Evolutionary conservation across 23 red algal genomes (phyloP).

Genomic region (Chondrus crispus): DNA sequence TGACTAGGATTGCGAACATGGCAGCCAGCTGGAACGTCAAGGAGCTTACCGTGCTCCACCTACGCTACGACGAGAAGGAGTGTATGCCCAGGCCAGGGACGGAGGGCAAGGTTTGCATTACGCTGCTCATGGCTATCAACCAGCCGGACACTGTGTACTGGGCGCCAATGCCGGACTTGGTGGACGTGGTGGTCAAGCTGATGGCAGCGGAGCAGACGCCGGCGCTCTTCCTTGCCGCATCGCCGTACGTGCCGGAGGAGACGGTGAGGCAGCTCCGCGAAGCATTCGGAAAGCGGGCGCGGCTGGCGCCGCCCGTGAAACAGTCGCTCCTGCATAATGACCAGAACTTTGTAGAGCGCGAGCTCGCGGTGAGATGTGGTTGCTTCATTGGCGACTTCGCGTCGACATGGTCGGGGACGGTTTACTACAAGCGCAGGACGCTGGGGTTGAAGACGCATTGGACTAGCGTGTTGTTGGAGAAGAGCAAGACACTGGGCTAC

Average conservation of each 20-base stretch:
- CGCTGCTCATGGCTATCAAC: background rate
- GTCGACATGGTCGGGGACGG: slow-evolving; percentile 43
- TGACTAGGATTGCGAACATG: background rate
- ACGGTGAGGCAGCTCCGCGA: background rate
- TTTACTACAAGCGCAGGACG: slow-evolving; percentile 53
- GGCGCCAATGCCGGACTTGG: background rate
- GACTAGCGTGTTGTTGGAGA: background rate
- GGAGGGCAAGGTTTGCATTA: background rate
- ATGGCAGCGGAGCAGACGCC: background rate
- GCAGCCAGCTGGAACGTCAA: background rate
- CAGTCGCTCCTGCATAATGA: background rate
- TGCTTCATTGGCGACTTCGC: slow-evolving; percentile 44
- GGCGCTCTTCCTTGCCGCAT: slow-evolving; percentile 30
- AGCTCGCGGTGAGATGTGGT: background rate
- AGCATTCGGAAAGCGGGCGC: background rate
- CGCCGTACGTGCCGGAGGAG: slow-evolving; percentile 6
- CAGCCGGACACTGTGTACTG: background rate
- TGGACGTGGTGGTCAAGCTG: background rate
- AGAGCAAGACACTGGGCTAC: background rate
- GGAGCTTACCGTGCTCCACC: background rate
- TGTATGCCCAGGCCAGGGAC: background rate
- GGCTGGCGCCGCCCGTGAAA: background rate
- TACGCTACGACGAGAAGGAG: slow-evolving; percentile 44
- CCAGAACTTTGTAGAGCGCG: slow-evolving; percentile 40
- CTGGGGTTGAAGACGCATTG: slow-evolving; percentile 11